Evolutionary conservation across 345 rosid species (phyloP).

Genomic region (Populus euphratica): DNA sequence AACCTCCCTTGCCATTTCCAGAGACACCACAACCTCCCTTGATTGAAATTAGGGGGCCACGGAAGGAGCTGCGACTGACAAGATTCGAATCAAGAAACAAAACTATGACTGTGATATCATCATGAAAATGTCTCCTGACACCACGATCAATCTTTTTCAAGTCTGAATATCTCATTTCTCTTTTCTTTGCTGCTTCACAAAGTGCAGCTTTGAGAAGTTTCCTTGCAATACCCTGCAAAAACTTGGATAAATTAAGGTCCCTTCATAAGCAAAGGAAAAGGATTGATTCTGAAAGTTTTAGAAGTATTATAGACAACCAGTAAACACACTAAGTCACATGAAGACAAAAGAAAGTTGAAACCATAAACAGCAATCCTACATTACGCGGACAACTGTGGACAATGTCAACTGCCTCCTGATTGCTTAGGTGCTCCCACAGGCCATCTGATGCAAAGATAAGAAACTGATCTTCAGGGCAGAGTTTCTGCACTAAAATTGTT

Average conservation of each 20-base stretch:
- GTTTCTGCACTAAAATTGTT: conserved; percentile 59
- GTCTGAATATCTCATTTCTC: conserved; percentile 95
- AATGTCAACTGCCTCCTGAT: conserved; percentile 92
- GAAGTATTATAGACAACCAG: not conserved
- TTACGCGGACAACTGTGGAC: conserved; percentile 70
- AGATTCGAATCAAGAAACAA: conserved; percentile 66
- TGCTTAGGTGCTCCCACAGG: conserved; percentile 93
- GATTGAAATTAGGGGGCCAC: conserved; percentile 54
- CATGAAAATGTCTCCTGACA: conserved; percentile 96
- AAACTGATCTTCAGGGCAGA: conserved; percentile 77
- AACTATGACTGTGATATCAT: conserved; percentile 82
- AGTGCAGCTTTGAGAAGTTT: conserved; percentile 77
- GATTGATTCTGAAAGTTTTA: conserved; percentile 8
- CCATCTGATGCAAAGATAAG: conserved; percentile 97
- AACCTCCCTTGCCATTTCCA: conserved; percentile 40
- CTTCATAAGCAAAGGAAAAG: not conserved
- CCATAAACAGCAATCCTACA: conserved; percentile 41
- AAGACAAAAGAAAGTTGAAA: conserved; percentile 6
- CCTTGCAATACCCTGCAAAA: conserved; percentile 67
- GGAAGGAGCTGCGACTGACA: conserved; percentile 39
- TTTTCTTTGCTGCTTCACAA: conserved; percentile 80
- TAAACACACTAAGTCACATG: not conserved
- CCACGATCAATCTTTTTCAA: conserved; percentile 89
- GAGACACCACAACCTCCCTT: conserved; percentile 50
- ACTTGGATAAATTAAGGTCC: conserved; percentile 4